Percentiles rank a stretch among this genome's conserved stretches.
Evolutionary conservation across 1,284 basidiomycete species (phyloP).

Genomic region (Apiotrichum montevideense): DNA sequence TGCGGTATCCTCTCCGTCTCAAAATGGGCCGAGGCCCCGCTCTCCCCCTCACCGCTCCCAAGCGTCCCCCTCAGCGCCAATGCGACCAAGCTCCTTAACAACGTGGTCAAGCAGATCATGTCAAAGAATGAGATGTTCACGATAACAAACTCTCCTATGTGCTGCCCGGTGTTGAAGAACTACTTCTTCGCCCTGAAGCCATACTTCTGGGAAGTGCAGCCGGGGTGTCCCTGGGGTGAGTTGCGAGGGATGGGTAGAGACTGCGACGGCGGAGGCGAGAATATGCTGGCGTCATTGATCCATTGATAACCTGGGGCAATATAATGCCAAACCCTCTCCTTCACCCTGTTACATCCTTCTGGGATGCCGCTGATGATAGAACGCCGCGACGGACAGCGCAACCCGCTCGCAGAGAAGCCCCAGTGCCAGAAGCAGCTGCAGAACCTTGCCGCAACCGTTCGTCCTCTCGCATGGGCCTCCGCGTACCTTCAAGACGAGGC

Average conservation of each 20-base stretch:
- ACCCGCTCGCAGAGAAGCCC: constrained; percentile 28
- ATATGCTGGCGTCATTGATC: too few relatives aligned
- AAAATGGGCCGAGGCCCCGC: constrained; percentile 20
- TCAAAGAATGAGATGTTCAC: constrained; percentile 17
- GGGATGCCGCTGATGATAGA: constrained; percentile 11
- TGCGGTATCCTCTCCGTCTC: constrained; percentile 2
- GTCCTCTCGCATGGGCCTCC: constrained; percentile 22
- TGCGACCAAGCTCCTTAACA: constrained; percentile 11
- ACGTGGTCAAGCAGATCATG: constrained; percentile 8
- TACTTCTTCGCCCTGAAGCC: constrained; percentile 32
- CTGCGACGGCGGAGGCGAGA: too few relatives aligned
- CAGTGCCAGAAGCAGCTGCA: constrained; percentile 31
- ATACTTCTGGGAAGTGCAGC: constrained; percentile 27
- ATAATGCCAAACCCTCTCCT: too few relatives aligned
- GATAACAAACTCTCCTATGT: constrained; percentile 23
- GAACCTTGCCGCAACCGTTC: constrained; percentile 13
- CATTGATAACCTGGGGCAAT: too few relatives aligned
- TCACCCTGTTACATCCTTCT: too few relatives aligned
- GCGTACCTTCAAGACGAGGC: constrained; percentile 5
- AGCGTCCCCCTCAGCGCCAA: not conserved
- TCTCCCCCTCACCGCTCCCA: constrained; percentile 5
- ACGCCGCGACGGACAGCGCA: constrained; percentile 30
- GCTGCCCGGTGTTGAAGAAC: constrained; percentile 23
- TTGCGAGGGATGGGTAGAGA: not conserved
- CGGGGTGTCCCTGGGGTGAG: constrained; percentile 26